Conservation (phyloP, 768 basidiomycete species). For the Cyathus striatus region DNA sequence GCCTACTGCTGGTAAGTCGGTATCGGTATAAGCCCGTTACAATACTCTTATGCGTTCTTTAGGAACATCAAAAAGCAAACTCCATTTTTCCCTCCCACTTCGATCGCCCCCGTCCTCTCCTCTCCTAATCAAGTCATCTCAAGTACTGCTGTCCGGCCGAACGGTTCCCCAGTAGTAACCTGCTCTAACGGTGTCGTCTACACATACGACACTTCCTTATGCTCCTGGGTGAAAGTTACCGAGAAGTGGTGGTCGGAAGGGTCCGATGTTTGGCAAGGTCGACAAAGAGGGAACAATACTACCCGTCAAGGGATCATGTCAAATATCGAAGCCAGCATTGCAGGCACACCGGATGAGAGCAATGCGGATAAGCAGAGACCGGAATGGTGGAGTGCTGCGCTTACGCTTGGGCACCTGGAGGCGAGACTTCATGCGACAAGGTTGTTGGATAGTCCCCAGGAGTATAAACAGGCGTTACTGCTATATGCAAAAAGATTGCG, state of each 20-base stretch:
- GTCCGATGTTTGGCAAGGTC: conserved; percentile 78
- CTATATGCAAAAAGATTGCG: conserved; percentile 80
- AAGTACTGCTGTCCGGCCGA: conserved; percentile 65
- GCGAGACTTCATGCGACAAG: conserved; percentile 70
- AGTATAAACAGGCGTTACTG: conserved; percentile 75
- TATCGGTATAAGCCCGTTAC: conserved; percentile 1
- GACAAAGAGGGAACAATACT: conserved; percentile 42
- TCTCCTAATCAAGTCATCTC: conserved; percentile 58
- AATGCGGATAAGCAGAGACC: conserved; percentile 48
- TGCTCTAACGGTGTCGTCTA: conserved; percentile 76
- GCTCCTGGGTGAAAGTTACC: conserved; percentile 69
- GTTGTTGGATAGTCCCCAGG: conserved; percentile 73
- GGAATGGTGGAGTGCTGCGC: conserved; percentile 76
- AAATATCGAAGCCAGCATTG: conserved; percentile 42
- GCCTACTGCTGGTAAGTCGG: conserved; percentile 68
- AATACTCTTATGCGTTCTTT: conserved; percentile 1
- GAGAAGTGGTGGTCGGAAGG: conserved; percentile 84
- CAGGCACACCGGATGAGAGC: conserved; percentile 25
- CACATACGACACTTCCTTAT: conserved; percentile 68
- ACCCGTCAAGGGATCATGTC: conserved; percentile 53
- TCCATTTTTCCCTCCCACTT: conserved; percentile 61
- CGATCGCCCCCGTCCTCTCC: conserved; percentile 54
- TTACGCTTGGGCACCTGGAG: conserved; percentile 89
- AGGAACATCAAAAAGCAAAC: conserved; percentile 76
- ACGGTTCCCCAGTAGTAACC: conserved; percentile 74